Percentiles rank a stretch among this genome's conserved stretches.
Conservation (phyloP, 1,284 basidiomycete species). For the Anthracocystis panici-leucophaei region DNA sequence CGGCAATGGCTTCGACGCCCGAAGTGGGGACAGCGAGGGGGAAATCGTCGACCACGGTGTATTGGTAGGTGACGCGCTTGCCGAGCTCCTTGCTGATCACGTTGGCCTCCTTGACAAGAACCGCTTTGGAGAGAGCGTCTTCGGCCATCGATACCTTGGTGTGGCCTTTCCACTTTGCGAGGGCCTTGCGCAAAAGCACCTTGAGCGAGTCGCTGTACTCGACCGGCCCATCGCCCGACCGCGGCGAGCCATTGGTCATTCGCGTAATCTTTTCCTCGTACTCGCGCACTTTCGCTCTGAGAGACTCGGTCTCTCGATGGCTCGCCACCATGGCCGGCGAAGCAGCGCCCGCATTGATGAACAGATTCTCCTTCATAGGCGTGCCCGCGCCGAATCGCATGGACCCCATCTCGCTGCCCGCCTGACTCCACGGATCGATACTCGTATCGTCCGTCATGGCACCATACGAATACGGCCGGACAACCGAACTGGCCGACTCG, state of each 20-base stretch:
- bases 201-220: slow-evolving; percentile 49
- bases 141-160: slow-evolving; percentile 81
- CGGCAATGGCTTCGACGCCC: slow-evolving; percentile 82
- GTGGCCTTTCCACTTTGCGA: slow-evolving; percentile 82
- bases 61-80: slow-evolving; percentile 90
- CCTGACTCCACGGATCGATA: slow-evolving; percentile 62
- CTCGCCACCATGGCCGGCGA: slow-evolving; percentile 26
- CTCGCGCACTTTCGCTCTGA: slow-evolving; percentile 59
- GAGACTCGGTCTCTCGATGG: slow-evolving; percentile 47
- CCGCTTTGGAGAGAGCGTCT: slow-evolving; percentile 83
- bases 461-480: slow-evolving; percentile 60
- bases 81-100: slow-evolving; percentile 73
- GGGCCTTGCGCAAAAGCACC: slow-evolving; percentile 74
- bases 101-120: slow-evolving; percentile 92
- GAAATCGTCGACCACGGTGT: slow-evolving; percentile 85
- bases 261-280: slow-evolving; percentile 60
- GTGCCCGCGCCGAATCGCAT: slow-evolving; percentile 34
- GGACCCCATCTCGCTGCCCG: slow-evolving; percentile 52
- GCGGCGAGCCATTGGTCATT: slow-evolving; percentile 37
- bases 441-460: slow-evolving; percentile 64
- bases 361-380: slow-evolving; percentile 29
- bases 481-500: slow-evolving; percentile 55
- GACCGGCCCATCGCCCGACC: slow-evolving; percentile 22
- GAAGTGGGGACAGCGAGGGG: slow-evolving; percentile 83
- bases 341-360: slow-evolving; percentile 3